phyloP scores from a whole-genome alignment of 2,329 filamentous ascomycete species.

The Bisporella sp. region DNA sequence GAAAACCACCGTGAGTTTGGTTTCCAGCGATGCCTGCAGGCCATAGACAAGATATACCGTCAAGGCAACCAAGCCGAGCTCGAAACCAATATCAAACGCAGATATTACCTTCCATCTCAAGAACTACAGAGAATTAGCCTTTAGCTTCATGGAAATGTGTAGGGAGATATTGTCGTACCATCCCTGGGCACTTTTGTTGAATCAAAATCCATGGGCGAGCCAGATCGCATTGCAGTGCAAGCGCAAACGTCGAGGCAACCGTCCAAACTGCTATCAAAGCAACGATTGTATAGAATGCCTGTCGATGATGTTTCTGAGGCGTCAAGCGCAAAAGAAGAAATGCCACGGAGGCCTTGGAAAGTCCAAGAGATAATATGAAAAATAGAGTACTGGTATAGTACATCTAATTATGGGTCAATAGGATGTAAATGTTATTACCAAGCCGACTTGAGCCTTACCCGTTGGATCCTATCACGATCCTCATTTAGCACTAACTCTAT shows the following conservation, averaged over 20 bases:
- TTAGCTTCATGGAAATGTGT: neutral
- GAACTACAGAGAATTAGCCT: constrained; percentile 20
- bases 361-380: constrained; percentile 33
- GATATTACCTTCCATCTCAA: constrained; percentile 32
- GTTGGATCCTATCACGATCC: constrained; percentile 5
- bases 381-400: constrained; percentile 34
- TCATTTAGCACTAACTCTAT: constrained; percentile 8
- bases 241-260: constrained; percentile 32
- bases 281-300: constrained; percentile 22
- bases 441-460: constrained; percentile 3
- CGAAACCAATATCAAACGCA: constrained; percentile 34
- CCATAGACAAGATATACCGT: constrained; percentile 31
- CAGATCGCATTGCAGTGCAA: constrained; percentile 34
- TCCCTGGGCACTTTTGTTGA: constrained; percentile 21
- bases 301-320: constrained; percentile 33
- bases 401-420: constrained; percentile 17
- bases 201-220: constrained; percentile 31
- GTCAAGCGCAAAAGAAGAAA: constrained; percentile 39
- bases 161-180: neutral
- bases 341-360: constrained; percentile 36
- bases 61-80: constrained; percentile 31
- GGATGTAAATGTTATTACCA: neutral
- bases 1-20: constrained; percentile 32
- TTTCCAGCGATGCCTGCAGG: constrained; percentile 30
- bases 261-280: constrained; percentile 29